A percentile compares a stretch with the other conserved stretches of the same genome.
phyloP scores from a whole-genome alignment of 805 yeast species.

The Torulaspora quercuum region DNA sequence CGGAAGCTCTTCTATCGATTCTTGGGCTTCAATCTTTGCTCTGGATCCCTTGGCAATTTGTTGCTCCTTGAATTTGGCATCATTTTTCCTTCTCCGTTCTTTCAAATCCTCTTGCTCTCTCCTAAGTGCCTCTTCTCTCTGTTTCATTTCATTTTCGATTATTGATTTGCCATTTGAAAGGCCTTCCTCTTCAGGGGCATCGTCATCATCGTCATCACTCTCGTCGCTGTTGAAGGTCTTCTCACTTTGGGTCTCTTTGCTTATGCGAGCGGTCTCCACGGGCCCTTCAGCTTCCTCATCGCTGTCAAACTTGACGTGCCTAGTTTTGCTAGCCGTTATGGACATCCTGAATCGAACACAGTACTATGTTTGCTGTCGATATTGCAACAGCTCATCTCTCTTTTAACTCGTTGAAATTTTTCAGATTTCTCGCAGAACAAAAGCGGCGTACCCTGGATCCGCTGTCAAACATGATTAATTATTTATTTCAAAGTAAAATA shows the following conservation, averaged over 20 bases:
- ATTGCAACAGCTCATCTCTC: too few relatives aligned
- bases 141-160: conserved; percentile 27
- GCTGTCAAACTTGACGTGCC: conserved; percentile 29
- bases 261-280: conserved; percentile 6
- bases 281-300: conserved; percentile 17
- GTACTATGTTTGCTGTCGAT: too few relatives aligned
- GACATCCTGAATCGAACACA: conserved; percentile 1
- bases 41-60: conserved; percentile 30
- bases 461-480: too few relatives aligned
- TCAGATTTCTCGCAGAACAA: too few relatives aligned
- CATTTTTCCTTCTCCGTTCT: conserved; percentile 36
- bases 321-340: conserved; percentile 12
- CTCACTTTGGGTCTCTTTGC: conserved; percentile 14
- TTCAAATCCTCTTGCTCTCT: conserved; percentile 29
- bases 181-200: conserved; percentile 52
- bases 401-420: too few relatives aligned
- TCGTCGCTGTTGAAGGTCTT: conserved; percentile 20
- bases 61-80: conserved; percentile 32
- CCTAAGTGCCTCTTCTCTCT: conserved; percentile 28
- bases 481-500: too few relatives aligned
- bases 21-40: conserved; percentile 10
- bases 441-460: too few relatives aligned
- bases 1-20: conserved; percentile 26
- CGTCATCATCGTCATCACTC: conserved; percentile 36
- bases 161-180: conserved; percentile 28